Base-by-base conservation (phyloP, 257 asterid genomes). In the Verbena officinalis region DNA sequence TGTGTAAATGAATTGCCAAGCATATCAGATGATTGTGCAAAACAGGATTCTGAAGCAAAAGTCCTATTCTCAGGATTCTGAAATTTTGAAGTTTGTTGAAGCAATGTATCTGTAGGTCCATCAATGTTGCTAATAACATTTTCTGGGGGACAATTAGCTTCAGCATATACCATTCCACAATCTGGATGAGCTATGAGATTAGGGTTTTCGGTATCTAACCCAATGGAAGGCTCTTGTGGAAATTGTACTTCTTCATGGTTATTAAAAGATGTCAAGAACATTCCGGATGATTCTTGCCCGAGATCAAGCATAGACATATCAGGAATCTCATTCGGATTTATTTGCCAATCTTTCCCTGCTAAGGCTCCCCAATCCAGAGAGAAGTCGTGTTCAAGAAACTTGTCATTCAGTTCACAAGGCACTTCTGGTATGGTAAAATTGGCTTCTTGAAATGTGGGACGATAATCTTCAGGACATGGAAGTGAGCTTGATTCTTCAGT, bases 281-380 rank as follows among this genome's bases (percentile, higher is more conserved):
- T 54, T 51, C 74, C 88, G 7, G 84, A 71, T 69, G 88, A 65
- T 50, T 77, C 89, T 50, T 76, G 86, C 42, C 81, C 88, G 21
- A 70, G 58, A 59, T 86, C 91, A 48, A 84, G 64, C 33, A 81
- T 73, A 75, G 95, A 59, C 75, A 83, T 68, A 63, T 83, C 84
- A 5, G 89, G 82, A 63, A 88, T 65, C 58, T 86, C 95, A 74
- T 76, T 80, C 16, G 85, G 74, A 75, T 79, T 79, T 31, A 78
- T 68, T 55, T 58, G 86, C 89, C 95, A 91, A 68, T 90, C 93
- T 67, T 69, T 86, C 34, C 70, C 85, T 20, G 74, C 16, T 36
- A 86, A 82, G 56, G 81, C 12, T 16, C 70, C 83, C 91, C 93
- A 86, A 62, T 82, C 96, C 27, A 83, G 67, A 38, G 85, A 55